Base-by-base conservation (phyloP, 202 grass and related monocot genomes). In the Alloteropsis angusta region DNA sequence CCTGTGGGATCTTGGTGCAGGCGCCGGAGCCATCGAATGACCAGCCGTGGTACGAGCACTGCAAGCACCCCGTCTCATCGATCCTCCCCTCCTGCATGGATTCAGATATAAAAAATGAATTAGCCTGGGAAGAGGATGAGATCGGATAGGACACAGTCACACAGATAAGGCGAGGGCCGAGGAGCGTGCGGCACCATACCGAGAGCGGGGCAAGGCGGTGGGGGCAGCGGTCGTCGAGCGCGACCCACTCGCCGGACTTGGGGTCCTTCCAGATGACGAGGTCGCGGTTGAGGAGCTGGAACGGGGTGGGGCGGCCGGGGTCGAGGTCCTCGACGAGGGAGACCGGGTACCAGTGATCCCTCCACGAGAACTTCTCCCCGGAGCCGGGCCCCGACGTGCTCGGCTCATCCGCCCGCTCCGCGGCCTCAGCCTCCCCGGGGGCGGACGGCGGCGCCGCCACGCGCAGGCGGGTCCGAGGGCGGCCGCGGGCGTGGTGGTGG, bases 41-140 rank as follows among this genome's bases (percentile, higher is more conserved):
- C 96, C 96, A 98, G 10, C 96, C 96, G 11, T 98, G 96, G 65
- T 98, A 98, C 23, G 96, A 98, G 75, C 96, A 98, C 87, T 98
- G 96, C 87, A 98, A 78, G 85, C 89, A 93, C 36, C 96, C 96
- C 13, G 77, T 95, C 68, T 98, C 96, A 64, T 98, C 96, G 32
- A 98, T 95, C 80, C 96, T 74, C 34, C 96, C 96, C 50, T 98
- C 96, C 96, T 97, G 69, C 79, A 19, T 18, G 32, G 16, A 18
- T 28, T 22, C 9, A 45, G 4, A 61, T 32, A 55, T 80, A 68
- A n/a, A n/a, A n/a, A n/a, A n/a, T n/a, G n/a, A 69, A 78, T 58
- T 72, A 57, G 26, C 10, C 15, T 21, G 4, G 12, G 11, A 10
- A 30, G 1, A 38, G 9, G 42, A n/a, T 4, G 34, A 41, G 32